Conservation (phyloP, 371 early-diverging fungal genomes). For the Zychaea mexicana region DNA sequence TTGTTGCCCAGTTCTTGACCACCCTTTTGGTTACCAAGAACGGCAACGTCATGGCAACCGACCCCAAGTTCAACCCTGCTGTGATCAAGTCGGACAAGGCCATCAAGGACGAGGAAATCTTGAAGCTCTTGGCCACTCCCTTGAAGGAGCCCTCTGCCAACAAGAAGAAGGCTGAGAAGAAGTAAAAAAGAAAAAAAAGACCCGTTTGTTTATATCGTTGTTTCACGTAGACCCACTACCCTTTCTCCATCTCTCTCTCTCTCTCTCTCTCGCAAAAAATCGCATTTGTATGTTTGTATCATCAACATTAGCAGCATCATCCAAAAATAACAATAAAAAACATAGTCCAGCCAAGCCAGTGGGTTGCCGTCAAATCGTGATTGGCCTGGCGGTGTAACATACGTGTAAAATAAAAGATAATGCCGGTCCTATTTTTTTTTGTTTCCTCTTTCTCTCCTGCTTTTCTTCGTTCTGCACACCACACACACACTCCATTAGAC, state of each 20-base stretch:
- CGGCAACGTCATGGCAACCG: conserved; percentile 81
- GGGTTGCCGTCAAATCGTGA: neutral
- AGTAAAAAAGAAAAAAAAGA: neutral
- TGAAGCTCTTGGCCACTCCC: conserved; percentile 64
- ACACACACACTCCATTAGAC: conserved; percentile 13
- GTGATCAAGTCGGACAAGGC: conserved; percentile 75
- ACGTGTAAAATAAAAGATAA: neutral
- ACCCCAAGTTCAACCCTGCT: conserved; percentile 66
- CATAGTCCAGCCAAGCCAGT: neutral
- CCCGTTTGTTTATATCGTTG: neutral
- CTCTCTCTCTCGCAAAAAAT: neutral
- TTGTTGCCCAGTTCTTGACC: conserved; percentile 90
- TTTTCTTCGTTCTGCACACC: conserved; percentile 5
- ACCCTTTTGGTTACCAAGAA: conserved; percentile 88
- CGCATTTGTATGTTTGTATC: conserved; percentile 5
- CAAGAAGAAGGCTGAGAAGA: conserved; percentile 22
- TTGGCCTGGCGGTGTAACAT: neutral
- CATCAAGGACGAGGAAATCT: conserved; percentile 73
- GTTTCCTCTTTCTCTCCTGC: conserved; percentile 2
- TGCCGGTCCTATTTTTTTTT: neutral
- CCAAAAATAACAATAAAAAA: neutral
- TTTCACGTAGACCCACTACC: neutral
- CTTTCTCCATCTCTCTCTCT: neutral
- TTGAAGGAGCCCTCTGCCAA: conserved; percentile 32
- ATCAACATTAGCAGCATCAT: neutral